A percentile compares a stretch with the other conserved stretches of the same genome.
These are phyloP conservation scores for Zymoseptoria passerinii DNA, from an alignment of 2,329 filamentous ascomycete species.

Conservation along the genomic window DNA sequence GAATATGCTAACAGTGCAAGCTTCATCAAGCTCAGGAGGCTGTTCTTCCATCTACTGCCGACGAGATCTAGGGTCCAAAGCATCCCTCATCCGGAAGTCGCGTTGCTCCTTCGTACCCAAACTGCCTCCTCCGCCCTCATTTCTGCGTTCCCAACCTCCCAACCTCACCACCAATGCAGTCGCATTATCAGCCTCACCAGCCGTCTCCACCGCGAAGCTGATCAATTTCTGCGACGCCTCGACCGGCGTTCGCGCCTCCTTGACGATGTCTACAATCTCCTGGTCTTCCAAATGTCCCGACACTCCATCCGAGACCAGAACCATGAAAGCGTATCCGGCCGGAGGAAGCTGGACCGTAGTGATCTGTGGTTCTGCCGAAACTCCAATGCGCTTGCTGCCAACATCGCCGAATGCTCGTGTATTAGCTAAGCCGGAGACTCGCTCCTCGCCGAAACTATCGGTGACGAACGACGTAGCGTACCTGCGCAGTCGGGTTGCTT, in stretches of 20 bases:
- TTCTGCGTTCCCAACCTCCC: constrained; percentile 59
- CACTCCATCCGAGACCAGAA: constrained; percentile 82
- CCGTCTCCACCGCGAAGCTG: constrained; percentile 79
- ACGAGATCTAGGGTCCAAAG: constrained; percentile 68
- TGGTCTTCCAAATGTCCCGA: constrained; percentile 81
- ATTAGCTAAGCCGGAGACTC: constrained; percentile 87
- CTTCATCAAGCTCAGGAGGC: not conserved
- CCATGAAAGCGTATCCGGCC: constrained; percentile 81
- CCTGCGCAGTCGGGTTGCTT: constrained; percentile 73
- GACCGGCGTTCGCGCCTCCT: constrained; percentile 86
- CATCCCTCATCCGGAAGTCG: constrained; percentile 72
- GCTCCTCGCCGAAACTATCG: constrained; percentile 95
- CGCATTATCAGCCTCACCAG: constrained; percentile 54
- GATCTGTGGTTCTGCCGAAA: constrained; percentile 88
- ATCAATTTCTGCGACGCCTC: constrained; percentile 73
- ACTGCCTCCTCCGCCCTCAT: constrained; percentile 79
- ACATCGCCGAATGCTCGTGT: constrained; percentile 92
- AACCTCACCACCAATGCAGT: constrained; percentile 55
- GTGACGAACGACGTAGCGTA: constrained; percentile 84
- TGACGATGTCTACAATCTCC: constrained; percentile 92
- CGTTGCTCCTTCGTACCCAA: constrained; percentile 87
- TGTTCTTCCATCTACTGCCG: constrained; percentile 33
- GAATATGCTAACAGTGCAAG: too few relatives aligned
- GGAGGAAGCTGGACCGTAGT: constrained; percentile 68
- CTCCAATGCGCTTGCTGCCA: constrained; percentile 80